Conservation (phyloP, 176 grass and related monocot genomes). For the Puccinellia tenuiflora region DNA sequence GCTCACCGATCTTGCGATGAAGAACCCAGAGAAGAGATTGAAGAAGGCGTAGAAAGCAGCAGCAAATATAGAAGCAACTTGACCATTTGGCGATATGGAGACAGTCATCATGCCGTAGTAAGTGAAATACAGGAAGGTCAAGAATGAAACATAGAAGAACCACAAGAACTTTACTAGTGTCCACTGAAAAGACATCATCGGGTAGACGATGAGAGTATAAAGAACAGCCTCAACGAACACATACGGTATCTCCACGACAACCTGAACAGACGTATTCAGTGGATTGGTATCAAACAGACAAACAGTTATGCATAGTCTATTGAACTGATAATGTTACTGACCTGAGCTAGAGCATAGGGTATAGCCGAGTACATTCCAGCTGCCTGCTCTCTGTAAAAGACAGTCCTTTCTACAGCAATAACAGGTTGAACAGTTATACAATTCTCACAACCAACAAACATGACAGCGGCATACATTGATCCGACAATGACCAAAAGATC, state of each 20-base stretch:
- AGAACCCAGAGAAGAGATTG: conserved; percentile 73
- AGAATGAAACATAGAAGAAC: conserved; percentile 70
- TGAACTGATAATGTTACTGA: conserved; percentile 29
- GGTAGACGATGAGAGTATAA: conserved; percentile 52
- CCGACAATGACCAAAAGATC: conserved; percentile 54
- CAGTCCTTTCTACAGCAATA: conserved; percentile 60
- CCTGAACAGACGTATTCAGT: conserved; percentile 30
- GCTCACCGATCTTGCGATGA: conserved; percentile 59
- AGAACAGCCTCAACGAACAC: conserved; percentile 46
- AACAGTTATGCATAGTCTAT: background rate
- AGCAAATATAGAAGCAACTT: conserved; percentile 57
- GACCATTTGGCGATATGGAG: conserved; percentile 47
- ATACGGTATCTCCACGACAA: conserved; percentile 74
- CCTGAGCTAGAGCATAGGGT: conserved; percentile 74
- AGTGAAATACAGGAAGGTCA: conserved; percentile 68
- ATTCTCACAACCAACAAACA: conserved; percentile 59
- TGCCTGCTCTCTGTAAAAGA: conserved; percentile 67
- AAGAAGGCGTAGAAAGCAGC: conserved; percentile 57
- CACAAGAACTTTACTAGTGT: conserved; percentile 65
- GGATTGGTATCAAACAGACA: conserved; percentile 12
- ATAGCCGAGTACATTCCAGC: conserved; percentile 80
- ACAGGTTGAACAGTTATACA: conserved; percentile 59
- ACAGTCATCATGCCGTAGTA: conserved; percentile 79
- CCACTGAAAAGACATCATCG: conserved; percentile 65
- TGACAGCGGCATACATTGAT: conserved; percentile 72